Evolutionary conservation across 2,329 filamentous ascomycete species (phyloP).

Genomic region (Westerdykella sp.): DNA sequence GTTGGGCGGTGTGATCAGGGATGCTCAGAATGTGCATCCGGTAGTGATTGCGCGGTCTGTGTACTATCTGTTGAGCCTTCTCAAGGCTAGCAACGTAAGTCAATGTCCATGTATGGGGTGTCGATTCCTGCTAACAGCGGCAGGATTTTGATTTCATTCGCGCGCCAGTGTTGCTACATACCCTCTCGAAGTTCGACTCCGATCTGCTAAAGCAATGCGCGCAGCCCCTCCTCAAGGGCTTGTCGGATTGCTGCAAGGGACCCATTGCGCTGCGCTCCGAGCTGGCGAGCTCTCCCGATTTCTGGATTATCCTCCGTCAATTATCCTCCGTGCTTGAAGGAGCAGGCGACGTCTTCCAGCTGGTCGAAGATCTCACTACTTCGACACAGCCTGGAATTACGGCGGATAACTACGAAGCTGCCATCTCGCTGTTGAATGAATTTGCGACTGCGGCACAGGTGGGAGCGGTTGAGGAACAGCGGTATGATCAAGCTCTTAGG

Average conservation of each 20-base stretch:
- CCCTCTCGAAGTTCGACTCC: slow-evolving; percentile 80
- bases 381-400: slow-evolving; percentile 74
- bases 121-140: neutral
- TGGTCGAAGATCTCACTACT: slow-evolving; percentile 70
- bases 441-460: slow-evolving; percentile 80
- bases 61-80: slow-evolving; percentile 76
- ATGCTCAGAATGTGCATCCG: slow-evolving; percentile 70
- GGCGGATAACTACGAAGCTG: slow-evolving; percentile 91
- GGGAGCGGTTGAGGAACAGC: slow-evolving; percentile 63
- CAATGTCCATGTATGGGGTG: neutral
- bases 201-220: slow-evolving; percentile 71
- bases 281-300: slow-evolving; percentile 93
- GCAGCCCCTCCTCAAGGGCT: slow-evolving; percentile 67
- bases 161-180: slow-evolving; percentile 84
- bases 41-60: slow-evolving; percentile 78
- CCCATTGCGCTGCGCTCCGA: slow-evolving; percentile 77
- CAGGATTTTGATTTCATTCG: slow-evolving; percentile 87
- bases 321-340: slow-evolving; percentile 64
- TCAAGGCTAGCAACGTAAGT: slow-evolving; percentile 79
- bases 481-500: slow-evolving; percentile 51
- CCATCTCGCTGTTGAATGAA: slow-evolving; percentile 75
- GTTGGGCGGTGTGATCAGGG: slow-evolving; percentile 74
- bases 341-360: slow-evolving; percentile 73
- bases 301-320: slow-evolving; percentile 83
- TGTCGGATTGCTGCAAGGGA: slow-evolving; percentile 72